Evolutionary conservation across 768 basidiomycete species (phyloP), one percentile per base, ranked within the genome.

Genomic region (Leccinum fibrillosum): DNA sequence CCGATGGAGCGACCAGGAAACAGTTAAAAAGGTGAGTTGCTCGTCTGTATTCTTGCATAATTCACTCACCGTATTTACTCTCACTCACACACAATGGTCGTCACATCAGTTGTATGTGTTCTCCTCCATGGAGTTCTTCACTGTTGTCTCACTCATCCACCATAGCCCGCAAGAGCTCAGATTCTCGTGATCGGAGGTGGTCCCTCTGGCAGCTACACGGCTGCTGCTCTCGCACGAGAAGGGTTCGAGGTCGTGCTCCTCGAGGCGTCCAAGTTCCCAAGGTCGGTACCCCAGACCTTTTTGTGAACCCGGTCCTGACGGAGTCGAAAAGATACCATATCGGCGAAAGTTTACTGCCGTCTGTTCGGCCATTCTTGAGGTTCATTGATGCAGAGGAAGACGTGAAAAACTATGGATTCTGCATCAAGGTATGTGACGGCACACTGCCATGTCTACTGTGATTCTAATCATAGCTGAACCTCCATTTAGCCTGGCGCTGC

Each of bases 161-260:
- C 11, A 2, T 34, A 51, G 50, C 50, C 50, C 32, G 8, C 19
- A 34, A 51, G 32, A 51, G 30, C 50, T 13, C 57, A 60, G 17
- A 54, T 64, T 4, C 61, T 64, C 4, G 53, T 64, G 1, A 52
- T 64, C 1, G 63, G 63, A 17, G 56, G 63, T 7, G 63, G 63
- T 9, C 58, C 62, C 2, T 53, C 61, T 1, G 58, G 63, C 3
- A 63, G 63, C 30, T 55, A 64, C 37, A 42, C 58, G 1, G 58
- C 58, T 2, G 28, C 57, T 2, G 55, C 56, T 2, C 58, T 64
- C 12, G 58, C 58, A 10, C 34, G 61, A 11, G 58, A 63, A n/a
- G 63, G 53, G 12, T 63, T 64, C 4, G 50, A 51, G 12, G 50
- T 51, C 32, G 34, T 56, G 1, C 23, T 64, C 4, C 44, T 64